phyloP scores from a whole-genome alignment of 2,329 filamentous ascomycete species.

The Pestalotiopsis sp. region DNA sequence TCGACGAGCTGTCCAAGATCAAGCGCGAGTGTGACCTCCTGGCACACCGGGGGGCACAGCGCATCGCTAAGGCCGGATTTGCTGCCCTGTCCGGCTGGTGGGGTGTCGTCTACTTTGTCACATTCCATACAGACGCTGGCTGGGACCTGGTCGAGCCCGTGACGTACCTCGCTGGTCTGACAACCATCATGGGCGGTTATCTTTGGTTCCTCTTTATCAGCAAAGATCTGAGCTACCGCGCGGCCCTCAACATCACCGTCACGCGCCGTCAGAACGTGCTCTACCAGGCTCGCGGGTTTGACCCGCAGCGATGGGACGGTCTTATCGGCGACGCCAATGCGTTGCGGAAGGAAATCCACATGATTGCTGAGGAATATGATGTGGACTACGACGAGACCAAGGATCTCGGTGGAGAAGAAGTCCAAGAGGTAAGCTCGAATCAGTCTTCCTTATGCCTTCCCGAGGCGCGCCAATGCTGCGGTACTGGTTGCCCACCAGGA shows the following conservation, averaged over 20 bases:
- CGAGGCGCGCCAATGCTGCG: background rate
- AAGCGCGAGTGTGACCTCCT: slow-evolving; percentile 81
- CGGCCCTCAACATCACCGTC: slow-evolving; percentile 85
- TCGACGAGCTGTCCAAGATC: slow-evolving; percentile 70
- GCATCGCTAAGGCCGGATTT: slow-evolving; percentile 80
- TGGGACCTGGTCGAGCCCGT: slow-evolving; percentile 93
- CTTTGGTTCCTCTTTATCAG: slow-evolving; percentile 95
- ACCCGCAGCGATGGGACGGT: slow-evolving; percentile 75
- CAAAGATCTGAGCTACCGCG: slow-evolving; percentile 83
- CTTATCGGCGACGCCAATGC: slow-evolving; percentile 80
- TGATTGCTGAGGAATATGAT: slow-evolving; percentile 83
- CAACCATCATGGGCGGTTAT: slow-evolving; percentile 86
- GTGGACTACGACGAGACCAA: slow-evolving; percentile 83
- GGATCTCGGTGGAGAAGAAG: slow-evolving; percentile 72
- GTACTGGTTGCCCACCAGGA: background rate
- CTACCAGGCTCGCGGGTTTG: slow-evolving; percentile 76
- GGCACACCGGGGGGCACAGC: slow-evolving; percentile 76
- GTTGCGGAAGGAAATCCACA: slow-evolving; percentile 77
- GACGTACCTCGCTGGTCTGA: slow-evolving; percentile 85
- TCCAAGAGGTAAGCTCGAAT: slow-evolving; percentile 46
- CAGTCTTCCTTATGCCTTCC: background rate
- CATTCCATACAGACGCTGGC: slow-evolving; percentile 74
- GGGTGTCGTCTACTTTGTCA: slow-evolving; percentile 76
- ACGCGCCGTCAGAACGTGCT: slow-evolving; percentile 75
- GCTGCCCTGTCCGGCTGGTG: slow-evolving; percentile 76